These are phyloP conservation scores for Cordyceps javanica DNA, from an alignment of 2,329 filamentous ascomycete species.

Conservation along the genomic window DNA sequence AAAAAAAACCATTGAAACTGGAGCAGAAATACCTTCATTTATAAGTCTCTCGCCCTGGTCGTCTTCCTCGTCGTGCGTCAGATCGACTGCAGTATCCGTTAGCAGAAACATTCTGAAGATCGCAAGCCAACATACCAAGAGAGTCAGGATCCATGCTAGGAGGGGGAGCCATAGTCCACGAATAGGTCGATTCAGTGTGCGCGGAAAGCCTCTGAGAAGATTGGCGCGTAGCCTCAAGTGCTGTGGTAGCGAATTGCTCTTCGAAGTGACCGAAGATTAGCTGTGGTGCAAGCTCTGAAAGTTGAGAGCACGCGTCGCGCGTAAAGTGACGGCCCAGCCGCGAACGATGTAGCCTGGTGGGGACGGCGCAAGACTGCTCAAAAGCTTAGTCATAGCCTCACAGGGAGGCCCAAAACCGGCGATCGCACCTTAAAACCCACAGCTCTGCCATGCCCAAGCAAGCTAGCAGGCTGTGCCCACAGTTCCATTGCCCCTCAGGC, in stretches of 20 bases:
- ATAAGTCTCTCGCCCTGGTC: constrained; percentile 78
- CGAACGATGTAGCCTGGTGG: background rate
- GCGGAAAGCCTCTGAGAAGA: background rate
- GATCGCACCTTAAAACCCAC: no score
- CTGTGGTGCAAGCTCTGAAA: constrained; percentile 24
- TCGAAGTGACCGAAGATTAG: background rate
- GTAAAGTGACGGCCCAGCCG: constrained; percentile 26
- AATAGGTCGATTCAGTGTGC: background rate
- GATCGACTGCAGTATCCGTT: constrained; percentile 25
- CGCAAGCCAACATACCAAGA: constrained; percentile 25
- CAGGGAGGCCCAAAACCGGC: no score
- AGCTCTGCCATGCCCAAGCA: background rate
- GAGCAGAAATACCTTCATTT: constrained; percentile 83
- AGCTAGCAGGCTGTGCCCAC: background rate
- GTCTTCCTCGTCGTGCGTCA: constrained; percentile 60
- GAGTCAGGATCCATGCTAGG: constrained; percentile 30
- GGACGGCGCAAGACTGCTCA: background rate
- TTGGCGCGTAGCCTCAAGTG: background rate
- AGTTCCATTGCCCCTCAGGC: constrained; percentile 6
- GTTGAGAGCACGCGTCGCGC: constrained; percentile 30
- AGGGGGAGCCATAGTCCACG: constrained; percentile 28
- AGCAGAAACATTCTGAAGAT: background rate
- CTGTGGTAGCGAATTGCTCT: background rate
- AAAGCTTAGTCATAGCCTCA: constrained; percentile 9
- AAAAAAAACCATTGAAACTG: no score